A percentile compares a stretch with the other conserved stretches of the same genome.
Evolutionary conservation across 306 rosid species (phyloP).

Genomic region (Vicia sativa): DNA sequence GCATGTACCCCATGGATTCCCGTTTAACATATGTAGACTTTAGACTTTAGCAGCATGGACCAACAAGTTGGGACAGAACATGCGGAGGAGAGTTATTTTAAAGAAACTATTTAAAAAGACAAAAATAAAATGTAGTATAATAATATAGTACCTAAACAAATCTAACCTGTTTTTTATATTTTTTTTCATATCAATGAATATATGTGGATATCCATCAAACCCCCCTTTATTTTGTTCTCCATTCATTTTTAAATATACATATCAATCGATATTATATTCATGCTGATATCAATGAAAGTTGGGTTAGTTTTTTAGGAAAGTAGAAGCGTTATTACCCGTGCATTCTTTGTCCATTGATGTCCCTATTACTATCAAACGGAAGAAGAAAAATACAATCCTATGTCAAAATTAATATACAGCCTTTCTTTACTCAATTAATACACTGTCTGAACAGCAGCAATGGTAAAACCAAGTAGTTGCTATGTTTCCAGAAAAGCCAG

Average conservation of each 20-base stretch:
- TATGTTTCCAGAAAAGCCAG: not conserved
- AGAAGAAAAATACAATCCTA: not conserved
- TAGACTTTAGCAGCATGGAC: too few species aligned
- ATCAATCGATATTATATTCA: not conserved
- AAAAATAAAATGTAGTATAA: too few species aligned
- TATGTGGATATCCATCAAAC: too few species aligned
- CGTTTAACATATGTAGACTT: too few species aligned
- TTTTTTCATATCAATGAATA: too few species aligned
- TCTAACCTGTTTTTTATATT: too few species aligned
- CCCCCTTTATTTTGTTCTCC: not conserved
- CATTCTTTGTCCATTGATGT: not conserved
- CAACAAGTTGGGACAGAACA: too few species aligned
- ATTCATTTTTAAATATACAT: not conserved
- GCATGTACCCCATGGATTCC: too few species aligned
- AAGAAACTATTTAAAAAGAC: too few species aligned
- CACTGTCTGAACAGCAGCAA: not conserved
- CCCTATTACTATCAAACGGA: conserved; percentile 4
- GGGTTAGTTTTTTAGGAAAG: not conserved
- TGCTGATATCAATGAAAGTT: not conserved
- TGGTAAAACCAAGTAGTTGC: not conserved
- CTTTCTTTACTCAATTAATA: too few species aligned
- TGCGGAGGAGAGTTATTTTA: too few species aligned
- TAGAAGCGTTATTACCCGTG: conserved; percentile 5
- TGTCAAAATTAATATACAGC: not conserved
- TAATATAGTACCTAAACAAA: too few species aligned